Base-by-base conservation (phyloP, 371 early-diverging fungal genomes). In the Mortierella sp. region DNA sequence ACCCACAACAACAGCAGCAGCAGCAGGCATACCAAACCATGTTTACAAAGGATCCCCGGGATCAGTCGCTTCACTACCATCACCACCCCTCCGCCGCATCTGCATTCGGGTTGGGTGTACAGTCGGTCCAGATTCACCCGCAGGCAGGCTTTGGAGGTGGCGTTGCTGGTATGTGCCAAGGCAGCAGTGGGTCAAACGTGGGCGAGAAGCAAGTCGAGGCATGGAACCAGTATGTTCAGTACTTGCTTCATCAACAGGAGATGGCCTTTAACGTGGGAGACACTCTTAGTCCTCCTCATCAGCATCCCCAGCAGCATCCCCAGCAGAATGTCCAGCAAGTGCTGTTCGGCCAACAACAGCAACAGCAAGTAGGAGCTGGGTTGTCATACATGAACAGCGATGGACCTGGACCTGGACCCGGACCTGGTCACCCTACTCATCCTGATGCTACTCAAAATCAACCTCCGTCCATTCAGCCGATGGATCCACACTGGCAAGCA, bases 401-500 rank as follows among this genome's bases (percentile, higher is more conserved):
- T 50, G 50, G 14, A 50, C 50, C 50, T 19, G 42, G 42, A 38
- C 24, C 28, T 50, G 50, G 14, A 50, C 50, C 50, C 8, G 42
- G 42, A 38, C 24, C 28, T 13, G 8, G 28, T 13, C 58, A 7
- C 11, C 58, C 68, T 38, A 34, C 42, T 21, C 38, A 19, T 24
- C 14, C 50, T 16, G 50, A 16, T 14, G 55, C n/a, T 55, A 8
- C 55, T n/a, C 42, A 38, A 38, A 1, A 38, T 38, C 42, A 5
- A 5, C 42, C 42, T 3, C 42, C 42, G 1, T 38, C 42, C 42
- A 24, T 42, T 13, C 42, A 68, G 50, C 14, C 68, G 34, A 21
- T 72, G 50, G 84, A 84, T 57, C 84, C 84, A 24, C 84, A 80
- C 26, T 84, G 80, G 84, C 84, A 84, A 58, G 84, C 80, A 45